Evolutionary conservation across 352 stramenopile genomes (phyloP), one percentile per base, ranked within the genome.

Genomic region (Phytophthora ramorum): DNA sequence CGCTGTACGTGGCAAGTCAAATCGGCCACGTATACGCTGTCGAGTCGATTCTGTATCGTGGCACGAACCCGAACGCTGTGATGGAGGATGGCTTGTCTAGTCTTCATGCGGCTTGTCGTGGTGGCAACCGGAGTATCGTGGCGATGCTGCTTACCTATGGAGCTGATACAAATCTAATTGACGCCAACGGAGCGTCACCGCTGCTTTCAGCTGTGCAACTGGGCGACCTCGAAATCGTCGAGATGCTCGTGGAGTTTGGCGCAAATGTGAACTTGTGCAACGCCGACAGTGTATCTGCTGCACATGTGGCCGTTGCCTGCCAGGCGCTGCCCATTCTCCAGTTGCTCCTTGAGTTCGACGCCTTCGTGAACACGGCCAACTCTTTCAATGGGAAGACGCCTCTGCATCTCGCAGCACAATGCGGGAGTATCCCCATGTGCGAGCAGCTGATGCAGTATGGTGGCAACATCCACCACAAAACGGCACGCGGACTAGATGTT

Each of bases 211-310:
- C 83, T 14, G 75, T 87, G 16, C 80, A 85, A 38, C 47, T 79
- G 38, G 76, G 79, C 14, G 69, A 87, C 35, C 40, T 79, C 32
- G 64, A 78, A 34, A 58, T 89, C 14, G 76, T 87, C 13, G 59
- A 73, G 7, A 57, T 79, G 54, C 73, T 92, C 17, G 61, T 92
- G 20, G 62, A 74, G 10, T 78, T 65, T 37, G 72, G 72, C 4
- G 79, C 78, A 16, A 76, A 91, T 26, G 78, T 89, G 16, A 86
- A 89, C 55, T 24, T 78, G 20, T 69, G 64, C 60, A 87, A 78
- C 37, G 19, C 43, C 7, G 63, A 79, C n/a, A 77, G 54, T 26
- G 70, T 90, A 2, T 86, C 81, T 40, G 65, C 78, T 12, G 68
- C 79, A 7, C 79, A 88, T 34, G 69, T 87, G 12, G 80, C 83